Percentiles rank a stretch among this genome's conserved stretches.
These are phyloP conservation scores for Striga asiatica DNA, from an alignment of 257 asterid species.

Conservation along the genomic window DNA sequence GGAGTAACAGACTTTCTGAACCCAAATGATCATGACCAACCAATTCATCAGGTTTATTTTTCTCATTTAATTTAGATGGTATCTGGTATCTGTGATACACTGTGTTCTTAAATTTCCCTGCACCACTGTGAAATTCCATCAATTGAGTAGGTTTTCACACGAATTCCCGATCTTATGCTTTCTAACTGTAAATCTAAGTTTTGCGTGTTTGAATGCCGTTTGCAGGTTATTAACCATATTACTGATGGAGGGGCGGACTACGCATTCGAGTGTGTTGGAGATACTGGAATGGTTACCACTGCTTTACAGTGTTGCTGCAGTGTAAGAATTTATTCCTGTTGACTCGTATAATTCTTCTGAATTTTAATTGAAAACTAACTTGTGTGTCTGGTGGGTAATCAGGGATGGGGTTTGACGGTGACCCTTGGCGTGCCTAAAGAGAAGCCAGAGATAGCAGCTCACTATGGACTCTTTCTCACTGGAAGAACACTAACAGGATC, in stretches of 20 bases:
- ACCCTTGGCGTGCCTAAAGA: conserved; percentile 90
- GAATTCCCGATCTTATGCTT: too few species aligned
- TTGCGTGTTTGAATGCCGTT: conserved; percentile 9
- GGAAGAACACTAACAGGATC: conserved; percentile 85
- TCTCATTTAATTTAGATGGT: background rate
- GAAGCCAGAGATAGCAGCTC: conserved; percentile 67
- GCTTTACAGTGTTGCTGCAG: conserved; percentile 84
- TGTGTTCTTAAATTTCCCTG: background rate
- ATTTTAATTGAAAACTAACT: background rate
- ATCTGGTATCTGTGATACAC: background rate
- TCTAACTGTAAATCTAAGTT: background rate
- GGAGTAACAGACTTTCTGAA: conserved; percentile 81
- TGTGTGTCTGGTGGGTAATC: conserved; percentile 2
- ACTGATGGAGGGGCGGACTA: conserved; percentile 93
- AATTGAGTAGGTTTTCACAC: background rate
- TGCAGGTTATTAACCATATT: conserved; percentile 62
- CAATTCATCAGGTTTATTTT: conserved; percentile 71
- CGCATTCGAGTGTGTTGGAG: conserved; percentile 94
- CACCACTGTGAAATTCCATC: background rate
- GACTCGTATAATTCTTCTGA: background rate
- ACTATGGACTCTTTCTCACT: conserved; percentile 62
- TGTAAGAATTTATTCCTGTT: conserved; percentile 30
- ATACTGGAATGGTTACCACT: conserved; percentile 58
- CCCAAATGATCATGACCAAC: conserved; percentile 66
- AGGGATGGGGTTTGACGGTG: conserved; percentile 97